phyloP scores from a whole-genome alignment of 768 basidiomycete species.

The Naganishia randhawae region DNA sequence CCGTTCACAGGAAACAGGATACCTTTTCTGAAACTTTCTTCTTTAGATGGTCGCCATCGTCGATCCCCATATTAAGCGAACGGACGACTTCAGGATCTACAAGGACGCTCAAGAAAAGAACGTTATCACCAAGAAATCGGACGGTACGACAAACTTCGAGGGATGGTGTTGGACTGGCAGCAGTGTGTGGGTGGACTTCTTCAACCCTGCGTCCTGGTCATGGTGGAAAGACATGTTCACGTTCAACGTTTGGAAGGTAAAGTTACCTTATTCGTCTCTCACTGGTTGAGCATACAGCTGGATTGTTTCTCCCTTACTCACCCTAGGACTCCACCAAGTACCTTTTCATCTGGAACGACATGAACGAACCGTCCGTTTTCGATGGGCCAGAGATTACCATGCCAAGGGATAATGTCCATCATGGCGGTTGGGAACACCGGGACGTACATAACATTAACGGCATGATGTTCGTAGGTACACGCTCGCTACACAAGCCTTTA shows the following conservation, averaged over 20 bases:
- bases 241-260: slow-evolving; percentile 55
- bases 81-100: slow-evolving; percentile 73
- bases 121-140: slow-evolving; percentile 74
- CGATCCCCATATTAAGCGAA: slow-evolving; percentile 91
- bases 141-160: slow-evolving; percentile 71
- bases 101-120: slow-evolving; percentile 75
- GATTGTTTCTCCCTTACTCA: background rate
- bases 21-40: slow-evolving; percentile 1
- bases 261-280: slow-evolving; percentile 21
- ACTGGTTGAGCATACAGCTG: background rate
- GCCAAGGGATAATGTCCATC: slow-evolving; percentile 71
- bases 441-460: slow-evolving; percentile 97
- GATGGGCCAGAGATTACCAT: slow-evolving; percentile 94
- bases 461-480: slow-evolving; percentile 63
- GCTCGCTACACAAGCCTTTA: background rate
- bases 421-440: slow-evolving; percentile 96
- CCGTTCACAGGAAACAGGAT: slow-evolving; percentile 1
- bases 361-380: slow-evolving; percentile 99
- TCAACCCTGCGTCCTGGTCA: slow-evolving; percentile 81
- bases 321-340: slow-evolving; percentile 62
- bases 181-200: slow-evolving; percentile 95
- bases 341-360: slow-evolving; percentile 97
- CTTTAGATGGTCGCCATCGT: slow-evolving; percentile 92
- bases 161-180: slow-evolving; percentile 99
- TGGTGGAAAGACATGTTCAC: slow-evolving; percentile 89